A percentile compares a stretch with the other conserved stretches of the same genome.
Evolutionary conservation across 352 stramenopile genomes (phyloP).

Genomic region (Globisporangium echinulatum): DNA sequence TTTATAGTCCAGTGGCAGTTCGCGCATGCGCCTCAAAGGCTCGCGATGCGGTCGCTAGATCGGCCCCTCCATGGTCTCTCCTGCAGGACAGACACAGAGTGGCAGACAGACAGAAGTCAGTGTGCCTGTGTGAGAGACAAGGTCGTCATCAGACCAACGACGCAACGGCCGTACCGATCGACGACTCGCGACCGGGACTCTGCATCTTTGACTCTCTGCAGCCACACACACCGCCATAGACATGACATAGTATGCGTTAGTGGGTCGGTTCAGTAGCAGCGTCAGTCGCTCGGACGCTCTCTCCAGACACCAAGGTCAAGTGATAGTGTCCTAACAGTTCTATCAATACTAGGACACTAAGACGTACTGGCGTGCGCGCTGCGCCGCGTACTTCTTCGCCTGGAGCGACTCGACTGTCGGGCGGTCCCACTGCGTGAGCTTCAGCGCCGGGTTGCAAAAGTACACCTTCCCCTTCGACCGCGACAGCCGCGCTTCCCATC

Average conservation of each 20-base stretch:
- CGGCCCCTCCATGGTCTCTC: slow-evolving; percentile 57
- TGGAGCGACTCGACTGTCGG: slow-evolving; percentile 59
- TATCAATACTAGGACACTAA: background rate
- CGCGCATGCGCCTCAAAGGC: no score
- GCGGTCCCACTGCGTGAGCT: slow-evolving; percentile 82
- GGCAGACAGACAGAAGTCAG: slow-evolving; percentile 1
- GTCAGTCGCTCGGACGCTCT: no score
- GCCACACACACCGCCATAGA: slow-evolving; percentile 7
- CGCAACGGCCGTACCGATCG: slow-evolving; percentile 14
- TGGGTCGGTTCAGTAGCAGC: no score
- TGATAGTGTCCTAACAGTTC: background rate
- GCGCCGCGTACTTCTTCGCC: slow-evolving; percentile 45
- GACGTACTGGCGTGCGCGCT: slow-evolving; percentile 32
- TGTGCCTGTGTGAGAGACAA: background rate
- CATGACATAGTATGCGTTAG: background rate
- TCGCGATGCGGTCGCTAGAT: slow-evolving; percentile 24
- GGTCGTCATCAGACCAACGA: background rate
- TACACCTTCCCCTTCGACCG: slow-evolving; percentile 83
- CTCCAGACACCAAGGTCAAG: background rate
- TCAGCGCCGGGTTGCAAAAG: slow-evolving; percentile 72
- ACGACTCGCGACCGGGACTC: slow-evolving; percentile 29
- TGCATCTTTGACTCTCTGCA: slow-evolving; percentile 20
- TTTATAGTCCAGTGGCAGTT: no score
- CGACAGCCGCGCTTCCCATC: slow-evolving; percentile 76
- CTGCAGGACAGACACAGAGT: slow-evolving; percentile 9